These are phyloP conservation scores for Ulota crispa DNA, from an alignment of 225 moss, liverwort and hornwort species.

Conservation along the genomic window DNA sequence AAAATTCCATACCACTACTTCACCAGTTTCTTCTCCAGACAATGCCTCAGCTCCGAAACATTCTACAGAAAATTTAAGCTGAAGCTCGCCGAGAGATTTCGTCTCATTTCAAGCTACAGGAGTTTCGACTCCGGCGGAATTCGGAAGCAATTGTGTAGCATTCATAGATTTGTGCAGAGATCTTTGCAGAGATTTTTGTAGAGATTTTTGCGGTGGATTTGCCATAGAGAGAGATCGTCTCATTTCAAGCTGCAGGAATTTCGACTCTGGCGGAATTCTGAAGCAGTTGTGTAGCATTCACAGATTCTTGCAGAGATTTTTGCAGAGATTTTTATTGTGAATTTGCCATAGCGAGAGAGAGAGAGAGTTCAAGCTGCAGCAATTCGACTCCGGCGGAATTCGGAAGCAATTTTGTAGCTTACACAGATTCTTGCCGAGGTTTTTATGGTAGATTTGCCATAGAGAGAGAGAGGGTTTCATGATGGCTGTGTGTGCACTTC, in stretches of 20 bases:
- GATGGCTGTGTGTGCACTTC: conserved; percentile 10
- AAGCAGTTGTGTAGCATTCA: background rate
- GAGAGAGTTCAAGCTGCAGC: too few relatives aligned
- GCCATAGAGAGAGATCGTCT: background rate
- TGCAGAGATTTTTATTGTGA: background rate
- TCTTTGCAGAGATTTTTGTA: background rate
- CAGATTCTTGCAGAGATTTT: too few relatives aligned
- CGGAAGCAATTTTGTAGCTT: too few relatives aligned
- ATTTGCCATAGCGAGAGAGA: background rate
- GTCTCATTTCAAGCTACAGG: background rate
- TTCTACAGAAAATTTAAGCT: background rate
- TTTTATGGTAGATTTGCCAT: background rate
- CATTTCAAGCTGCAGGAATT: background rate
- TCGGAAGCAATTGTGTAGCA: background rate
- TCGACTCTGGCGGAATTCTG: background rate
- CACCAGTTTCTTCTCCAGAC: too few relatives aligned
- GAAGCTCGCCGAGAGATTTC: background rate
- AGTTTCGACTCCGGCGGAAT: background rate
- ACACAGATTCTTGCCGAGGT: too few relatives aligned
- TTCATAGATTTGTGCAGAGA: background rate
- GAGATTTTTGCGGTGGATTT: background rate
- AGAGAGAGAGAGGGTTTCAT: background rate
- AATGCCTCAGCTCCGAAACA: background rate
- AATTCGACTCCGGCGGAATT: too few relatives aligned
- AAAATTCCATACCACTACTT: background rate